These are phyloP conservation scores for Fusarium nelsonii DNA, from an alignment of 2,329 filamentous ascomycete species.

Conservation along the genomic window DNA sequence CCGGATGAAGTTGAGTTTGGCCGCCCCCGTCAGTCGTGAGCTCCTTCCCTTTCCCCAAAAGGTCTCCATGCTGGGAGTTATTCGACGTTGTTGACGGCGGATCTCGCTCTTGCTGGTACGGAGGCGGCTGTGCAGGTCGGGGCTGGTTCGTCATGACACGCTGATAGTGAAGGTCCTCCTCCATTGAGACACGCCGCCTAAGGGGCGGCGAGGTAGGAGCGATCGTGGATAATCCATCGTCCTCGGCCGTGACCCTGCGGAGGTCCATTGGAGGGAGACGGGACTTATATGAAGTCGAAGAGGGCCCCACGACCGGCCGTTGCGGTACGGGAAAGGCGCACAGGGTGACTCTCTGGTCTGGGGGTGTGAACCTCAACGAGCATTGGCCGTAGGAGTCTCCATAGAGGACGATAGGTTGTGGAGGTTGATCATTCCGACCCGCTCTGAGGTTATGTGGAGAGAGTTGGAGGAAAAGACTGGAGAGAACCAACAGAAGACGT, in stretches of 20 bases:
- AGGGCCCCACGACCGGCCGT: constrained; percentile 41
- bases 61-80: constrained; percentile 32
- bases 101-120: constrained; percentile 55
- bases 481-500: constrained; percentile 45
- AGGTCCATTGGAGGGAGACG: constrained; percentile 52
- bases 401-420: constrained; percentile 50
- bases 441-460: constrained; percentile 51
- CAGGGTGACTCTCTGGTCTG: constrained; percentile 38
- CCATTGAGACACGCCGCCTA: constrained; percentile 65
- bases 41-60: constrained; percentile 35
- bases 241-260: constrained; percentile 47
- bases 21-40: constrained; percentile 42
- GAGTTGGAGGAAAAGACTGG: constrained; percentile 42
- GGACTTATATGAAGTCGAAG: constrained; percentile 45
- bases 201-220: constrained; percentile 53
- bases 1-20: constrained; percentile 18
- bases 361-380: constrained; percentile 48
- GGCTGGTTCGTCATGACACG: constrained; percentile 62
- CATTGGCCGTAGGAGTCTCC: constrained; percentile 50
- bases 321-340: constrained; percentile 39
- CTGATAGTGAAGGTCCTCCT: constrained; percentile 67
- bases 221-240: constrained; percentile 52
- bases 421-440: constrained; percentile 55
- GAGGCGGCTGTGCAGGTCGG: constrained; percentile 62
- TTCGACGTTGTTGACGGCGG: constrained; percentile 31